phyloP scores from a whole-genome alignment of 179 eudicot genomes.

The Beta lomatogona region DNA sequence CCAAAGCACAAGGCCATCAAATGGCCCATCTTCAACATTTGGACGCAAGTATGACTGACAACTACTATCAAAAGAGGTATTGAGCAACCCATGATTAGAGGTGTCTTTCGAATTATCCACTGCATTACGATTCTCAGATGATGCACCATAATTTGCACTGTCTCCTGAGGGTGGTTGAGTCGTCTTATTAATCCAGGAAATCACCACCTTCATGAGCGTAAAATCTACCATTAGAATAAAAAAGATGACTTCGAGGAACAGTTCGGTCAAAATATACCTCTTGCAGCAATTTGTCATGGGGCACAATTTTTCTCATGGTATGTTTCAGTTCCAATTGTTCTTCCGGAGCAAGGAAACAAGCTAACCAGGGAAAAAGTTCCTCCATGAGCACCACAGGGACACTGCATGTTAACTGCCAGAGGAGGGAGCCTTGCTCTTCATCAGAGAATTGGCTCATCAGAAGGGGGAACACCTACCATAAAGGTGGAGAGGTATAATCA shows the following conservation, averaged over 20 bases:
- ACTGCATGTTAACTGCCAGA: constrained; percentile 84
- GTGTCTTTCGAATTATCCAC: constrained; percentile 37
- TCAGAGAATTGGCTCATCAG: constrained; percentile 58
- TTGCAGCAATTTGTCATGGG: constrained; percentile 59
- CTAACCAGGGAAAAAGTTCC: constrained; percentile 81
- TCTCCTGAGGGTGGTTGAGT: constrained; percentile 32
- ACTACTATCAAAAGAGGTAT: constrained; percentile 29
- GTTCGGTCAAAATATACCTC: constrained; percentile 48
- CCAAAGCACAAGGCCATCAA: constrained; percentile 64
- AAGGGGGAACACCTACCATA: constrained; percentile 77
- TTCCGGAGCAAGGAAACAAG: constrained; percentile 57
- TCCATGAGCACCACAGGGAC: constrained; percentile 72
- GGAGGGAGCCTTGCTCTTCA: constrained; percentile 75
- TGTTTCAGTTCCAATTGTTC: constrained; percentile 56
- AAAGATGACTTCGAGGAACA: constrained; percentile 18
- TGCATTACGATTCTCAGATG: constrained; percentile 35
- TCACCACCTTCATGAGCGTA: constrained; percentile 53
- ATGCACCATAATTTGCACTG: constrained; percentile 29
- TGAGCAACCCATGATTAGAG: constrained; percentile 27
- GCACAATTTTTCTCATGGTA: constrained; percentile 60
- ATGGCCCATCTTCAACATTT: constrained; percentile 36
- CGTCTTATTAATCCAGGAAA: constrained; percentile 65
- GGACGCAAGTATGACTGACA: constrained; percentile 27
- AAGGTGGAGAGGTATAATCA: neutral
- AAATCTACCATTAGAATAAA: constrained; percentile 26